Evolutionary conservation across 2,329 filamentous ascomycete genomes (phyloP).

Genomic region (Pseudogymnoascus sp.): DNA sequence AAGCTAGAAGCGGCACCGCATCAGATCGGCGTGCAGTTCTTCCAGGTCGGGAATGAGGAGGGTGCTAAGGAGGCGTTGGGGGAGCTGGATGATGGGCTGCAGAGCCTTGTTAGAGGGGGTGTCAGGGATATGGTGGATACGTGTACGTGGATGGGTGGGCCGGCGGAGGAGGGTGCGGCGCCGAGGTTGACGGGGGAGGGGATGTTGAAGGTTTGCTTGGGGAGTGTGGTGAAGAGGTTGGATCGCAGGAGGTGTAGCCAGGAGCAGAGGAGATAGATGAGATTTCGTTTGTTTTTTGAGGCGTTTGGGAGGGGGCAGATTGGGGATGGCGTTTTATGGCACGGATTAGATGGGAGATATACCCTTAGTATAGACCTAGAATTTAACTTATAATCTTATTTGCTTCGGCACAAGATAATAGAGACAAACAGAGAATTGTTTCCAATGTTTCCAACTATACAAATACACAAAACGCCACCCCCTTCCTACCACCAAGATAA

Average conservation of each 20-base stretch:
- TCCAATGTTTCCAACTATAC: background rate
- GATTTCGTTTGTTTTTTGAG: background rate
- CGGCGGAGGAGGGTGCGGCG: conserved; percentile 28
- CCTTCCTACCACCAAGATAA: background rate
- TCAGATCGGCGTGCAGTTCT: conserved; percentile 92
- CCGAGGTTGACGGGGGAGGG: conserved; percentile 53
- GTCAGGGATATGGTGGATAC: conserved; percentile 90
- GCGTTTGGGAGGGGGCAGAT: background rate
- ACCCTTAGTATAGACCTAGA: background rate
- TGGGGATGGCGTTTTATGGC: background rate
- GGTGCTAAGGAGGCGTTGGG: conserved; percentile 57
- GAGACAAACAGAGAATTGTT: background rate
- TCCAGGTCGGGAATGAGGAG: conserved; percentile 75
- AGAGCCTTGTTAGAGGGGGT: conserved; percentile 42
- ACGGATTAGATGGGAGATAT: background rate
- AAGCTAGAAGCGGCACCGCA: conserved; percentile 59
- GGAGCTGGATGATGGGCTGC: conserved; percentile 67
- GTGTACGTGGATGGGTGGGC: conserved; percentile 56
- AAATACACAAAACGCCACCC: background rate
- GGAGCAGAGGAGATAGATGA: conserved; percentile 17
- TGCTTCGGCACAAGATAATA: background rate
- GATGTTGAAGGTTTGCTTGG: conserved; percentile 77
- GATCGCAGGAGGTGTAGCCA: conserved; percentile 39
- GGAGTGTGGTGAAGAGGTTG: conserved; percentile 56
- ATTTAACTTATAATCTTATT: background rate